These are phyloP conservation scores for Camellia granthamiana DNA, from an alignment of 148 eudicot genomes.

Conservation along the genomic window DNA sequence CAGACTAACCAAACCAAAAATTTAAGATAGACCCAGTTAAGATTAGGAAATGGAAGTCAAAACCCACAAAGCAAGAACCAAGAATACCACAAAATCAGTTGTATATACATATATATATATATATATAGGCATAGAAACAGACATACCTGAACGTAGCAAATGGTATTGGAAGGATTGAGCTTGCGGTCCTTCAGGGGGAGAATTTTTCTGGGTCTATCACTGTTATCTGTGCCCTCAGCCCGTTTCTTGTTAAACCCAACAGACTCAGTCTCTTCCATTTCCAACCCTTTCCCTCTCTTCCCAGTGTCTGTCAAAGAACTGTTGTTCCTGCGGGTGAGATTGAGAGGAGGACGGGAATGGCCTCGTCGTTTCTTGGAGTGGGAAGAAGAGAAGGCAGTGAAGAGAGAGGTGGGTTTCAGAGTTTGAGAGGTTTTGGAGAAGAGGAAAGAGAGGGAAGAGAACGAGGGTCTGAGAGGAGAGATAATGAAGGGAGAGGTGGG, in stretches of 20 bases:
- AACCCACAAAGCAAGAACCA: background rate
- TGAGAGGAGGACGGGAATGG: conserved; percentile 23
- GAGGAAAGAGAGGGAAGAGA: conserved; percentile 22
- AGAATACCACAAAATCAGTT: background rate
- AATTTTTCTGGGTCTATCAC: conserved; percentile 42
- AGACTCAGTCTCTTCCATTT: conserved; percentile 38
- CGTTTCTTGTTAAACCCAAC: conserved; percentile 66
- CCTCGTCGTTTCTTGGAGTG: conserved; percentile 22
- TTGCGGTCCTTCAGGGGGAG: conserved; percentile 59
- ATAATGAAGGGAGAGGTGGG: conserved; percentile 13
- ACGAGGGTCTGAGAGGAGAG: conserved; percentile 26
- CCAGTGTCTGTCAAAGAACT: conserved; percentile 33
- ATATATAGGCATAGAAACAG: background rate
- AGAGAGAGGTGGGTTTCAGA: conserved; percentile 16
- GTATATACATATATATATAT: background rate
- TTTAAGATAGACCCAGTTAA: background rate
- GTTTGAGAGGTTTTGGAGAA: conserved; percentile 20
- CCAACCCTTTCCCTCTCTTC: conserved; percentile 25
- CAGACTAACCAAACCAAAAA: background rate
- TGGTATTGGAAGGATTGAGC: conserved; percentile 77
- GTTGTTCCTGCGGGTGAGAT: conserved; percentile 21
- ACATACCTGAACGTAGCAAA: conserved; percentile 73
- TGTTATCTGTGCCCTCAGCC: conserved; percentile 77
- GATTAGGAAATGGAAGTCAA: background rate
- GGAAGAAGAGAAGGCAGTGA: conserved; percentile 36